Evolutionary conservation across 305 asterid genomes (phyloP).

Genomic region (Fraxinus ornus): DNA sequence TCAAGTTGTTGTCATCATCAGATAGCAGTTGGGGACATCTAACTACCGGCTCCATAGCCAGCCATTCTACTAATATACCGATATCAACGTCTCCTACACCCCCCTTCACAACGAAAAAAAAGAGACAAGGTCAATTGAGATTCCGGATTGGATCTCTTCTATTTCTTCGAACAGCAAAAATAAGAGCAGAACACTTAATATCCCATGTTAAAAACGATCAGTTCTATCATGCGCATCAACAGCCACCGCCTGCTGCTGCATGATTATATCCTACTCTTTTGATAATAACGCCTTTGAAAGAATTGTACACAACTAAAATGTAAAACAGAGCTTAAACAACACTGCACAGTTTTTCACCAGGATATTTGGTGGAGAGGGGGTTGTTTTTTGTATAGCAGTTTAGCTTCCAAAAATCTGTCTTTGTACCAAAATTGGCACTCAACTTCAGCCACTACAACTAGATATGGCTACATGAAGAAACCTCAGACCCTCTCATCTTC

Average conservation of each 20-base stretch:
- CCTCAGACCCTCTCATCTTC: slow-evolving; percentile 37
- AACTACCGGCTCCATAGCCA: slow-evolving; percentile 4
- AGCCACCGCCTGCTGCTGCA: slow-evolving; percentile 14
- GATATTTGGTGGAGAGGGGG: slow-evolving; percentile 21
- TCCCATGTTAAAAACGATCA: slow-evolving; percentile 26
- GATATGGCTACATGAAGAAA: neutral
- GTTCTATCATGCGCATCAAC: slow-evolving; percentile 15
- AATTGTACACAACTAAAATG: slow-evolving; percentile 32
- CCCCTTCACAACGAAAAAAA: neutral
- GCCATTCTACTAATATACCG: slow-evolving; percentile 18
- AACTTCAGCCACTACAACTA: neutral
- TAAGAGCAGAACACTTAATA: neutral
- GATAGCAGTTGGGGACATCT: slow-evolving; percentile 16
- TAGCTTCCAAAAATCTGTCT: slow-evolving; percentile 18
- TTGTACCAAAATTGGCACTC: slow-evolving; percentile 8
- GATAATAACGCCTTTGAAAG: slow-evolving; percentile 11
- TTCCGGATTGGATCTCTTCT: neutral
- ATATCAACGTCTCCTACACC: neutral
- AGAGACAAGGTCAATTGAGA: neutral
- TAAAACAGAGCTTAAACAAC: slow-evolving; percentile 25
- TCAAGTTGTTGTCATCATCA: slow-evolving; percentile 20
- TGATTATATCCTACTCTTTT: slow-evolving; percentile 32
- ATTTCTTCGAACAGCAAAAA: neutral
- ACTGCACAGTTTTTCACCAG: slow-evolving; percentile 44
- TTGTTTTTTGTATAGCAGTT: slow-evolving; percentile 16